Base-by-base conservation (phyloP, 129 eudicot species). In the Calendula officinalis region DNA sequence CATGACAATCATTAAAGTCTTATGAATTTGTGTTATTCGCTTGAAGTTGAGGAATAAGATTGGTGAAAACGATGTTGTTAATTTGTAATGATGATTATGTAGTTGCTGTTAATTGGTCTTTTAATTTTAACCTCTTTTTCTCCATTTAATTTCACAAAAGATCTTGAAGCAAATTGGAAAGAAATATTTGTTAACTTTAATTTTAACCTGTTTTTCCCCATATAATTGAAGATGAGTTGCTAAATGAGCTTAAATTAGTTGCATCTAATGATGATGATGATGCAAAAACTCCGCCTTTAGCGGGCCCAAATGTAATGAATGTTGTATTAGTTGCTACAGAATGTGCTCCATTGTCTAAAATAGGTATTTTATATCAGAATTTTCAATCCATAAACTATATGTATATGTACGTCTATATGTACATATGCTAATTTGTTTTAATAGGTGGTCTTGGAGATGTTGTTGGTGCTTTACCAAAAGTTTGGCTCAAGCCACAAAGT, bases 381-480 rank as follows among this genome's bases (percentile, higher is more conserved):
- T 9, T 11, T 41, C 0, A 6, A 3, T 41, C 0, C 10, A 41
- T 41, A 41, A 2, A 5, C 9, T 3, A 12, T n/a, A 15, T 15
- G 22, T 13, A 52, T 52, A 3, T 22, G 57, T 16, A 12, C n/a
- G n/a, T n/a, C n/a, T n/a, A n/a, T n/a, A n/a, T n/a, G 3, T 7
- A 1, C 3, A 54, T 42, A 51, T 17, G 36, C 33, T 22, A 15
- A 1, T 51, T 15, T 15, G 34, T 48, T 8, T 52, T 30, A 37
- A n/a, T 75, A 91, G 97, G 98, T 88, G 98, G 98, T 70, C 98
- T 91, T 76, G 98, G 96, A 68, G 98, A 91, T 84, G 98, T 91
- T 78, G 96, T 89, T 66, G 98, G 96, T 4, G 88, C 98, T 42
- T 83, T 91, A 78, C 98, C 98, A 15, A 91, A 91, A 81, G 96